A percentile compares a stretch with the other conserved stretches of the same genome.
Conservation (phyloP, 164 flowering plant genomes). For the Stephania yunnanensis region DNA sequence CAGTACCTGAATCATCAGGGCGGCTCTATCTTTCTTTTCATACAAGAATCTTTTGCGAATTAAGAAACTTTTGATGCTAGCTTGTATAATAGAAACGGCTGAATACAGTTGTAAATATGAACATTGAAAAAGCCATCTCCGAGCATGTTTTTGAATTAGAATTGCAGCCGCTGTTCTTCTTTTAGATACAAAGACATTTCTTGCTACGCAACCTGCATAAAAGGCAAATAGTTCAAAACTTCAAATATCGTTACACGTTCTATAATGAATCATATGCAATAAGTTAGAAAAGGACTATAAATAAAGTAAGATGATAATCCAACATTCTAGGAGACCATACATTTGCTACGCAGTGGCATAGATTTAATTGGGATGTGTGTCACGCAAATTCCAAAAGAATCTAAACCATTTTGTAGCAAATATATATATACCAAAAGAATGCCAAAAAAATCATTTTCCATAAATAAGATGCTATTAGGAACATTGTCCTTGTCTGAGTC, state of each 20-base stretch:
- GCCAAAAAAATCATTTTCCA: too few relatives aligned
- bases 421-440: too few relatives aligned
- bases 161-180: conserved; percentile 60
- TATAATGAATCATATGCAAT: too few relatives aligned
- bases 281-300: too few relatives aligned
- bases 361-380: too few relatives aligned
- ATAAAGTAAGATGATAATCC: too few relatives aligned
- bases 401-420: too few relatives aligned
- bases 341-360: too few relatives aligned
- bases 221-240: not conserved
- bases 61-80: conserved; percentile 58
- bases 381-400: too few relatives aligned
- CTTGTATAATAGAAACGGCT: conserved; percentile 58
- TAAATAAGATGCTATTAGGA: too few relatives aligned
- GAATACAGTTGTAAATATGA: conserved; percentile 46
- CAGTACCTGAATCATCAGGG: conserved; percentile 73
- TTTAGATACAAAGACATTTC: conserved; percentile 41
- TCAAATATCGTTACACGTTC: not conserved
- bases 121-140: conserved; percentile 47
- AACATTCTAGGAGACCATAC: too few relatives aligned
- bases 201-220: conserved; percentile 62
- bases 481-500: too few relatives aligned
- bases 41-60: conserved; percentile 46
- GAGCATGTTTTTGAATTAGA: conserved; percentile 55
- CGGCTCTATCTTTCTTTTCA: conserved; percentile 65